Base-by-base conservation (phyloP, 108 stramenopile species). In the Aurantiochytrium sp. region DNA sequence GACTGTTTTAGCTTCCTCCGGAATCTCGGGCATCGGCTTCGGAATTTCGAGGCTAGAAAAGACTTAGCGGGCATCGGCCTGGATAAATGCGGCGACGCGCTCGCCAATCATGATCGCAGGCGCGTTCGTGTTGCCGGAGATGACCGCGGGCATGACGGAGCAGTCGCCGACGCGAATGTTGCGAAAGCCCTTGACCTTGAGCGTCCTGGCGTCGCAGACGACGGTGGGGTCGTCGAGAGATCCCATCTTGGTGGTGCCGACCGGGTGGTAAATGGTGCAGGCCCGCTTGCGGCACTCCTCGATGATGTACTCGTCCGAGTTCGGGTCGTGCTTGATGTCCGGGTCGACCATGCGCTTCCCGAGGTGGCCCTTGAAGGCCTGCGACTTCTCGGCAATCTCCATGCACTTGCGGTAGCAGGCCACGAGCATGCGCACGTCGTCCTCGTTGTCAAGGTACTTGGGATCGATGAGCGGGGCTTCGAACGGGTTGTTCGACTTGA, bases 101-200 rank as follows among this genome's bases (percentile, higher is more conserved):
- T 81, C 73, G 39, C 73, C 73, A 81, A 81, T 81, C 73, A 81
- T 81, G 39, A 81, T 48, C 2, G 73, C 39, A 81, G 42, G 45
- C 10, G 45, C 42, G 45, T 81, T 41, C 12, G 73, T 81, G 73
- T 81, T 81, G 73, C 42, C 73, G 17, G 42, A 48, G 73, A 48
- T 48, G 45, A 81, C 45, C 15, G 8, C 12, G 12, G 73, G 73
- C 42, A 48, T 48, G 3, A 81, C 1, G 39, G 42, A 48, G 45
- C 42, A 41, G 30, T 81, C 73, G 1, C 24, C 73, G 30, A 81
- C 45, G 45, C 73, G 73, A 81, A 81, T 22, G 73, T 81, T 81
- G n/a, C 30, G n/a, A 1, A 81, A 81, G 1, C 73, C 73, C 73
- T 48, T 41, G 45, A 81, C 73, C 73, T 81, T 81, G 42, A 81